Percentiles rank a stretch among this genome's conserved stretches.
These are phyloP conservation scores for Biscogniauxia marginata DNA, from an alignment of 2,329 filamentous ascomycete genomes.

Conservation along the genomic window DNA sequence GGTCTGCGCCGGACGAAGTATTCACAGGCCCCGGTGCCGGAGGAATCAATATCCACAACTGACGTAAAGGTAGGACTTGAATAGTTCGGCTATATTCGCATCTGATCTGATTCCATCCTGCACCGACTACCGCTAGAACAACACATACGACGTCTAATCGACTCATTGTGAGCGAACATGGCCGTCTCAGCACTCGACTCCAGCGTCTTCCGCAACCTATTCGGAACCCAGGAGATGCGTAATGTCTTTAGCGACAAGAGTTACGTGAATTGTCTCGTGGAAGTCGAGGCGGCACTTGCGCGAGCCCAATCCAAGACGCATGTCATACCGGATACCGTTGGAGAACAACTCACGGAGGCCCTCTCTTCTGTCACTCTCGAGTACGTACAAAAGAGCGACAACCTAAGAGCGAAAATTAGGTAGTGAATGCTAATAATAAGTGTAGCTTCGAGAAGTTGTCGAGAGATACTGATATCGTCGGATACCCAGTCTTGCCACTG, in stretches of 20 bases:
- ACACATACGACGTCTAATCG: background rate
- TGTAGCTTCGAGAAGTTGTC: conserved; percentile 35
- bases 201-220: conserved; percentile 48
- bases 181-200: conserved; percentile 43
- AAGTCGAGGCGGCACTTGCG: conserved; percentile 51
- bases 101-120: background rate
- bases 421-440: background rate
- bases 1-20: background rate
- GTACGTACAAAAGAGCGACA: conserved; percentile 1
- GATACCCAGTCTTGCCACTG: conserved; percentile 52
- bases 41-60: background rate
- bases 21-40: background rate
- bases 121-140: background rate
- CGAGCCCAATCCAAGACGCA: conserved; percentile 47
- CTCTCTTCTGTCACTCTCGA: conserved; percentile 18
- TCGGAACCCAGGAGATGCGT: conserved; percentile 51
- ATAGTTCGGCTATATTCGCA: background rate
- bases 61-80: background rate
- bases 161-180: conserved; percentile 11
- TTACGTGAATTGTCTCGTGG: conserved; percentile 47
- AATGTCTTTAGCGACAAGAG: conserved; percentile 49
- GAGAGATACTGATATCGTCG: conserved; percentile 52
- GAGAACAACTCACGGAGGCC: conserved; percentile 35
- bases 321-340: conserved; percentile 43
- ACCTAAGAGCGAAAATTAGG: background rate